Base-by-base conservation (phyloP, 179 eudicot genomes). In the Spergularia azorica region DNA sequence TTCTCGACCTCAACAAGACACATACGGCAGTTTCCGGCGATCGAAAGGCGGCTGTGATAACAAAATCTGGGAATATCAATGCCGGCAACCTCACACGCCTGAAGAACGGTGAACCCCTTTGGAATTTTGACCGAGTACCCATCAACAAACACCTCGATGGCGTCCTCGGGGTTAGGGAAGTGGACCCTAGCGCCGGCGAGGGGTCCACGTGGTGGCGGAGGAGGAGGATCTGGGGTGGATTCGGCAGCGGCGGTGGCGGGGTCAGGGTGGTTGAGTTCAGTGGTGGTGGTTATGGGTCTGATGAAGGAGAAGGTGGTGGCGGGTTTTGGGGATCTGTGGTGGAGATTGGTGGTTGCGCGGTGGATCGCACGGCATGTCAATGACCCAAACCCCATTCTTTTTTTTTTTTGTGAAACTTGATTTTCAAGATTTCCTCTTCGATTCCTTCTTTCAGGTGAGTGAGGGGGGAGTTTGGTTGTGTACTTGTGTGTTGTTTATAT, bases 1-100 rank as follows among this genome's bases (percentile, higher is more conserved):
- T 95, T 95, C 89, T 95, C 99, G 54, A 95, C 98, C 84, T 93
- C 99, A 17, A 95, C 99, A 41, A 95, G 88, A 52, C 99, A 95
- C 99, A 93, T 95, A 18, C 99, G 89, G 73, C 98, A 95, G 66
- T 95, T 95, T 2, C 99, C 98, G 1, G 99, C 99, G 39, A 95
- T 91, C 1, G 99, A 93, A 0, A 95, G 88, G 2, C 97, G 90
- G 66, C 76, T 79, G 65, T 95, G 99, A 36, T 93, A 95, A 56
- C 98, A 95, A 51, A 95, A 95, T 57, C 98, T 61, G 0, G 98
- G 98, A 55, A 95, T 93, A 62, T 93, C 99, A 46, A 95, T 85
- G 4, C 99, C 98, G 36, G 97, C 99, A 51, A 93, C 87, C 87
- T 91, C 96, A 54, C 98, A 95, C 5, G 99, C 99, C 86, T 93